phyloP scores from a whole-genome alignment of 306 rosid genomes.

The Prunus mume region DNA sequence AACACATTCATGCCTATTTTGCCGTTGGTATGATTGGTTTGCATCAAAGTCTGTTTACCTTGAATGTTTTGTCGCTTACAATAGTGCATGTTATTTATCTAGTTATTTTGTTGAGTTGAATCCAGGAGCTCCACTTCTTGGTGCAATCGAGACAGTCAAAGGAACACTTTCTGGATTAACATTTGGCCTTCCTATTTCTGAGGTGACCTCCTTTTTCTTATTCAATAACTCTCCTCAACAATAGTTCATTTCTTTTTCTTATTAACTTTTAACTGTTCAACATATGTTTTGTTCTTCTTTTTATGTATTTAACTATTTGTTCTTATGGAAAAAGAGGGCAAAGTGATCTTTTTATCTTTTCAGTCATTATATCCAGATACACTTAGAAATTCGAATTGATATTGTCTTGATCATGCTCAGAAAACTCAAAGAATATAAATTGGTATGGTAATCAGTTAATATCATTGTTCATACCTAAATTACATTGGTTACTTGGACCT shows the following conservation, averaged over 20 bases:
- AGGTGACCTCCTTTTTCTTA: constrained; percentile 52
- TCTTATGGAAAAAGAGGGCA: neutral
- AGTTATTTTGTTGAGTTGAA: constrained; percentile 29
- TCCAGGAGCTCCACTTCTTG: constrained; percentile 89
- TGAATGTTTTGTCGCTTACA: constrained; percentile 14
- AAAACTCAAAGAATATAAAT: neutral
- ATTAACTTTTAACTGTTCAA: neutral
- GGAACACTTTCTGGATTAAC: constrained; percentile 89
- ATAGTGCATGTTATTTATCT: constrained; percentile 23
- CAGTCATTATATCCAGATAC: neutral
- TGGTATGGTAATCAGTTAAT: neutral
- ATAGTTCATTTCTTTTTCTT: constrained; percentile 9
- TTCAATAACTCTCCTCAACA: neutral
- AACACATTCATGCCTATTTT: constrained; percentile 94
- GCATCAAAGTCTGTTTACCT: constrained; percentile 6
- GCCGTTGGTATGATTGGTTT: constrained; percentile 78
- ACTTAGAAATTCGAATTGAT: neutral
- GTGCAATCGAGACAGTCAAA: constrained; percentile 79
- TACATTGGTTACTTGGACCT: neutral
- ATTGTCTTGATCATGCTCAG: neutral
- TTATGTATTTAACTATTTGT: neutral
- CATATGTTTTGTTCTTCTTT: neutral
- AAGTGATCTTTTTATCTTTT: neutral
- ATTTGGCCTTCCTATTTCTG: constrained; percentile 90
- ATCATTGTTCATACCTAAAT: neutral